These are phyloP conservation scores for Starmerella vitae DNA, from an alignment of 805 yeast genomes.

Conservation along the genomic window DNA sequence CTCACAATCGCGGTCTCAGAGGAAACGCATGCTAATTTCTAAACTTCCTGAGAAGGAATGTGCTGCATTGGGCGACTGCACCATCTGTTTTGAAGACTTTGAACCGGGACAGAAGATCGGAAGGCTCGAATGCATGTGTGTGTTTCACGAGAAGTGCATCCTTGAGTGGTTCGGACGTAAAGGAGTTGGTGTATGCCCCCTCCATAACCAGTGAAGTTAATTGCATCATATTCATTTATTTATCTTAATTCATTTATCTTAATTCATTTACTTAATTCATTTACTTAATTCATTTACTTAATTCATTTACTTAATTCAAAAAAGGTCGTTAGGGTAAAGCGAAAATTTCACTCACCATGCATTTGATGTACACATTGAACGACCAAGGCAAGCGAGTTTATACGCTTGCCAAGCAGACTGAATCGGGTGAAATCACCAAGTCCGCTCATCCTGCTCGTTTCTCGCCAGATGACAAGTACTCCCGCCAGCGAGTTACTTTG, in stretches of 20 bases:
- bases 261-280: no score
- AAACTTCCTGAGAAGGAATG: conserved; percentile 29
- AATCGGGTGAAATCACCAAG: conserved; percentile 85
- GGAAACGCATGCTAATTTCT: conserved; percentile 73
- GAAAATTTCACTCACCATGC: conserved; percentile 44
- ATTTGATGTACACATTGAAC: conserved; percentile 95
- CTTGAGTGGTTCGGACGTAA: conserved; percentile 80
- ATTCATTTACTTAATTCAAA: no score
- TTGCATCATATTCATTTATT: background rate
- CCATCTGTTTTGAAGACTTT: conserved; percentile 84
- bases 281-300: no score
- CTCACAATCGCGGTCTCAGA: conserved; percentile 18
- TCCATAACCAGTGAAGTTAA: conserved; percentile 35
- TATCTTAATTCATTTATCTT: no score
- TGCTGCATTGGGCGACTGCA: conserved; percentile 56
- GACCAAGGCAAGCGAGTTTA: conserved; percentile 91
- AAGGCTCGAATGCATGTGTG: conserved; percentile 83
- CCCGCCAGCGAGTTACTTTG: conserved; percentile 95
- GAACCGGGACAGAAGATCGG: conserved; percentile 80
- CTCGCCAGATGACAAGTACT: conserved; percentile 98
- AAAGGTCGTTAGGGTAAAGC: background rate
- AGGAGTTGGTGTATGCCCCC: conserved; percentile 79
- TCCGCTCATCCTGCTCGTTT: conserved; percentile 99
- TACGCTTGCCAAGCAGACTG: conserved; percentile 74
- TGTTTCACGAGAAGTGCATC: conserved; percentile 84